Base-by-base conservation (phyloP, 2,329 filamentous ascomycete genomes). In the Xylaria sp. region DNA sequence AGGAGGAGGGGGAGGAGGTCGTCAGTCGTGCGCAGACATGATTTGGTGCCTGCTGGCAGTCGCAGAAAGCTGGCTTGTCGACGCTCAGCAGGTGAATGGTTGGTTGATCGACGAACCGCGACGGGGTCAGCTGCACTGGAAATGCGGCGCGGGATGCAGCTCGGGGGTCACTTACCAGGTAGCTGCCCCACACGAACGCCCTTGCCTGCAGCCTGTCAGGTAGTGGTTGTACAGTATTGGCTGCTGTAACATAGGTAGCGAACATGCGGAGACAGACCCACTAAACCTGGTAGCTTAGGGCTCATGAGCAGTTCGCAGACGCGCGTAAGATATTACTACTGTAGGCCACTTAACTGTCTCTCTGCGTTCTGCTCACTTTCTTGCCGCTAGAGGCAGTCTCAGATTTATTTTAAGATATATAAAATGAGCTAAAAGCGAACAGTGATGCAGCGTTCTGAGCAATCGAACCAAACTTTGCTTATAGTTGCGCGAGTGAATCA, bases 61-160 rank as follows among this genome's bases (percentile, higher is more conserved):
- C 48, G 36, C 48, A 62, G 18, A 18, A 54, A 28, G 59, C 46
- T n/a, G 43, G 57, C 41, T 33, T 48, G 36, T 12, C 48, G 23
- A 46, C 33, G 28, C 56, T 33, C 23, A 48, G 41, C 61, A 64
- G 41, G 31, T 43, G 20, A 49, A 28, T 18, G 6, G 41, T 15
- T 64, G 36, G 41, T 46, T 46, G 41, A n/a, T 46, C 36, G 25
- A 60, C 39, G 39, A 60, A 28, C 23, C 62, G 64, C 51, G 41
- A 66, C 54, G 31, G 28, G 20, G 64, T 43, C 52, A 66, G 63
- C 55, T 60, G 46, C 64, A 43, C 28, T 28, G 18, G 48, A 48
- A 48, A 60, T 57, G 49, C 49, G 31, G 63, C 48, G 55, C 61
- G 55, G 23, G n/a, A 48, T 64, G 36, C 55, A 60, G 18, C 39